A percentile compares a stretch with the other conserved stretches of the same genome.
These are phyloP conservation scores for Syzygium jambos DNA, from an alignment of 345 rosid genomes.

Conservation along the genomic window DNA sequence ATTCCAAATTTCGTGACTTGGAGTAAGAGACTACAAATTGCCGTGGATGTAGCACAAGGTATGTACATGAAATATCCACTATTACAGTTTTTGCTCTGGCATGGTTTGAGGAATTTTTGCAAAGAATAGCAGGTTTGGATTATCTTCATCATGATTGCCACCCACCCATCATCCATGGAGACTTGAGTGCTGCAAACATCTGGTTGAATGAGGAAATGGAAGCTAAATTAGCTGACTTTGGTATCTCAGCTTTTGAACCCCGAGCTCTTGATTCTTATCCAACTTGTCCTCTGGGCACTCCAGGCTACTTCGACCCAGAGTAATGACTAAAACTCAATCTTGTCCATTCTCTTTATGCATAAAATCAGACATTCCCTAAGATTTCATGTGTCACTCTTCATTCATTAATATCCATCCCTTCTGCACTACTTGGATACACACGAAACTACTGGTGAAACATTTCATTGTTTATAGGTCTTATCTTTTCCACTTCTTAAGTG, in stretches of 20 bases:
- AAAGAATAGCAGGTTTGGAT: neutral
- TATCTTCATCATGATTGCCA: neutral
- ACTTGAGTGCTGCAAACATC: slow-evolving; percentile 41
- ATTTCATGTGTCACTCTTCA: neutral
- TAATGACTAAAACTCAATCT: slow-evolving; percentile 5
- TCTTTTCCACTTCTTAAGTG: neutral
- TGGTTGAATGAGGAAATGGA: slow-evolving; percentile 32
- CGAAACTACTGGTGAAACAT: neutral
- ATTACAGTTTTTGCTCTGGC: neutral
- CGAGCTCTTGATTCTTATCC: slow-evolving; percentile 25
- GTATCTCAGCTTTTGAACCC: slow-evolving; percentile 27
- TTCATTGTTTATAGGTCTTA: neutral
- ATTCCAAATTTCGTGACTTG: neutral
- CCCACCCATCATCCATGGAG: slow-evolving; percentile 3
- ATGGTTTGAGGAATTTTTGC: neutral
- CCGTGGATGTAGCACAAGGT: slow-evolving; percentile 12
- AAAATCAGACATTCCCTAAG: neutral
- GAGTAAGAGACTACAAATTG: slow-evolving; percentile 7
- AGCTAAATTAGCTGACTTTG: slow-evolving; percentile 46
- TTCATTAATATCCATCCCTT: neutral
- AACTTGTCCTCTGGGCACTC: slow-evolving; percentile 33
- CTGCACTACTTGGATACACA: neutral
- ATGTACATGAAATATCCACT: neutral
- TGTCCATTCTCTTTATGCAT: neutral
- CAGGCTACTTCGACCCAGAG: slow-evolving; percentile 37